Evolutionary conservation across 164 flowering plant genomes (phyloP), one percentile per base, ranked within the genome.

Genomic region (Annona cherimola): DNA sequence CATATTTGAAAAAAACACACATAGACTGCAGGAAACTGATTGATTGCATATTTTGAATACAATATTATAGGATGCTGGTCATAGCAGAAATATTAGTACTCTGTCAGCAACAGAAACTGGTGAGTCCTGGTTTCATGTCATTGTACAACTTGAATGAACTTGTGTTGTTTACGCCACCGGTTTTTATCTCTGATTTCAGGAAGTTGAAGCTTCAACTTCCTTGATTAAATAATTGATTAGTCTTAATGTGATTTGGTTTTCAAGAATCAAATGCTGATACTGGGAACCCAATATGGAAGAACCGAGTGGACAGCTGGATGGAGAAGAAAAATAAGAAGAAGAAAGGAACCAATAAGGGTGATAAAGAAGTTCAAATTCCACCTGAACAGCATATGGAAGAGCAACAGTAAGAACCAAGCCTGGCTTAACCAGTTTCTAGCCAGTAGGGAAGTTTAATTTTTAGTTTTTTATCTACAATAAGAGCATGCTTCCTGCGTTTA

Each of bases 281-380:
- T 63, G 98, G 96, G 70, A 91, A 90, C 79, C 92, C 98, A 5
- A 85, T 95, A 60, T 95, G 99, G 98, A 93, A 90, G 89, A 93
- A 89, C 74, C 82, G 99, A 62, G 94, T 95, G 67, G 95, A 87
- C 75, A 91, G 99, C 74, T 95, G 99, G 99, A 93, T 84, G 78
- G 99, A 88, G 26, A 91, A 91, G 78, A 91, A 90, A 81, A 82
- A 79, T 71, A 85, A 90, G 83, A 74, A 77, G 72, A 89, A 85
- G 73, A 83, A 84, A 73, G 73, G 78, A 54, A 50, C 79, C 18
- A 55, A 68, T 40, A 90, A 89, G 78, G 82, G 57, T 64, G 82
- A 57, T 42, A 80, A 81, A 45, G 90, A 82, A 79, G 83, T 81
- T 50, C 73, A 83, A 75, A 63, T 84, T 80, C 99, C 98, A 76